Evolutionary conservation across 495 filamentous ascomycete species (phyloP).

Genomic region (Trichocladium uniseriatum): DNA sequence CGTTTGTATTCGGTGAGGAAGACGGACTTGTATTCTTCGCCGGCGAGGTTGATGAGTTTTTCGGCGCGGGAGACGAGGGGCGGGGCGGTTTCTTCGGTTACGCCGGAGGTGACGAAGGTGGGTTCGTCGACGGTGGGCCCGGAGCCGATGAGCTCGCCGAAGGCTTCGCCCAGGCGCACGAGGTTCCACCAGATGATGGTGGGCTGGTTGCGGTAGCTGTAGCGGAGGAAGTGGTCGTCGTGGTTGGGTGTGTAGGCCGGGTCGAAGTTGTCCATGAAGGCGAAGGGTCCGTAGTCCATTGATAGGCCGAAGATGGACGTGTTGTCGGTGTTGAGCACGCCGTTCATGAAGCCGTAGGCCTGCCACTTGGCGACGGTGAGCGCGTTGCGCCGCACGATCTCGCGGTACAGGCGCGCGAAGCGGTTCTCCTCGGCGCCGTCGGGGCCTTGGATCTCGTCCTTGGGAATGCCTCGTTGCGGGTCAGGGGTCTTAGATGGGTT

Average conservation of each 20-base stretch:
- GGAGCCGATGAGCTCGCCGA: slow-evolving; percentile 79
- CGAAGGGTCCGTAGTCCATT: slow-evolving; percentile 92
- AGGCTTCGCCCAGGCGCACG: slow-evolving; percentile 78
- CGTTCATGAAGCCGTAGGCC: slow-evolving; percentile 96
- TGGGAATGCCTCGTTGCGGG: slow-evolving; percentile 40
- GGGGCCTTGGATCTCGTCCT: slow-evolving; percentile 53
- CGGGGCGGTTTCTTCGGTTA: slow-evolving; percentile 48
- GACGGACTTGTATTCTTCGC: slow-evolving; percentile 77
- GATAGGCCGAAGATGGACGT: slow-evolving; percentile 82
- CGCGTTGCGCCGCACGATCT: slow-evolving; percentile 79
- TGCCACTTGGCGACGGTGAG: slow-evolving; percentile 90
- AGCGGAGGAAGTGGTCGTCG: slow-evolving; percentile 79
- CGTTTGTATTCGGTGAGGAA: slow-evolving; percentile 81
- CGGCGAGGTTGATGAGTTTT: slow-evolving; percentile 61
- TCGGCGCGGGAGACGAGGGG: slow-evolving; percentile 72
- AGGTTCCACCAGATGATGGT: slow-evolving; percentile 99
- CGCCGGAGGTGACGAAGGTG: slow-evolving; percentile 60
- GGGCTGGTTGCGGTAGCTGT: slow-evolving; percentile 88
- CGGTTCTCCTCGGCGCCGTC: slow-evolving; percentile 65
- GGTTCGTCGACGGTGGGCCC: slow-evolving; percentile 57
- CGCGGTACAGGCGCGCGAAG: slow-evolving; percentile 77
- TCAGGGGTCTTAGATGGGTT: slow-evolving; percentile 28
- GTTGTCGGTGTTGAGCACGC: slow-evolving; percentile 91
- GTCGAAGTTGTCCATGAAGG: slow-evolving; percentile 93
- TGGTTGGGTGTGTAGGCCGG: slow-evolving; percentile 94